Conservation (phyloP, 2,329 filamentous ascomycete genomes). For the Ophiosphaerella korrae region DNA sequence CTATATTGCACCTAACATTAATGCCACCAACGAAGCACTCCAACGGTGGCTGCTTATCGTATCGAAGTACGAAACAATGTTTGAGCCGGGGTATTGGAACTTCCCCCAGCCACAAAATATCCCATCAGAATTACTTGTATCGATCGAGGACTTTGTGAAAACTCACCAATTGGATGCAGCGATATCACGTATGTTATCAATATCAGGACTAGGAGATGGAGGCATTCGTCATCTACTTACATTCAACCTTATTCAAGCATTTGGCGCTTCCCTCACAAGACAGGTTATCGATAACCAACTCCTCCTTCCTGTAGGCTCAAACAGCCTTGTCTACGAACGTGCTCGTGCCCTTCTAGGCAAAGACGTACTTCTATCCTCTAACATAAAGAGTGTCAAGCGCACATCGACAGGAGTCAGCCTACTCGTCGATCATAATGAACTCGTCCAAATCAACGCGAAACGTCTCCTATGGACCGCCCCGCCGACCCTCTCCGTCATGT, state of each 20-base stretch:
- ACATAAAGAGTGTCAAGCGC: slow-evolving; percentile 9
- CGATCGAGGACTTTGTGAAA: slow-evolving; percentile 56
- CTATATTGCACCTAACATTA: slow-evolving; percentile 18
- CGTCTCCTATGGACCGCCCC: slow-evolving; percentile 22
- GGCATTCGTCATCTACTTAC: slow-evolving; percentile 22
- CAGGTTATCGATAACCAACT: slow-evolving; percentile 10
- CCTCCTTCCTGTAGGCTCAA: slow-evolving; percentile 19
- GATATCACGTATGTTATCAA: slow-evolving; percentile 19
- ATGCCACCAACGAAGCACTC: slow-evolving; percentile 23
- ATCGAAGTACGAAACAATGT: slow-evolving; percentile 18
- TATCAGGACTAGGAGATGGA: slow-evolving; percentile 27
- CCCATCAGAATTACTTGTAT: slow-evolving; percentile 54
- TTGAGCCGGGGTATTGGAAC: slow-evolving; percentile 30
- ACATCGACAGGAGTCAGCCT: slow-evolving; percentile 4
- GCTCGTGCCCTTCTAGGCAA: slow-evolving; percentile 21
- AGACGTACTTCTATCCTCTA: slow-evolving; percentile 15
- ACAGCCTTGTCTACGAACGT: slow-evolving; percentile 28
- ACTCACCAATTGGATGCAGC: slow-evolving; percentile 45
- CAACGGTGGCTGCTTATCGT: slow-evolving; percentile 22
- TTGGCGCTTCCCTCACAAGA: slow-evolving; percentile 22
- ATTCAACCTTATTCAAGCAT: slow-evolving; percentile 22
- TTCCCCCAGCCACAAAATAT: slow-evolving; percentile 45
- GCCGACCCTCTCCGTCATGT: slow-evolving; percentile 14
- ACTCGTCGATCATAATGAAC: slow-evolving; percentile 6
- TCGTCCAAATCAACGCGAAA: slow-evolving; percentile 21